These are phyloP conservation scores for Fagopyrum tataricum DNA, from an alignment of 148 eudicot species.

Conservation along the genomic window DNA sequence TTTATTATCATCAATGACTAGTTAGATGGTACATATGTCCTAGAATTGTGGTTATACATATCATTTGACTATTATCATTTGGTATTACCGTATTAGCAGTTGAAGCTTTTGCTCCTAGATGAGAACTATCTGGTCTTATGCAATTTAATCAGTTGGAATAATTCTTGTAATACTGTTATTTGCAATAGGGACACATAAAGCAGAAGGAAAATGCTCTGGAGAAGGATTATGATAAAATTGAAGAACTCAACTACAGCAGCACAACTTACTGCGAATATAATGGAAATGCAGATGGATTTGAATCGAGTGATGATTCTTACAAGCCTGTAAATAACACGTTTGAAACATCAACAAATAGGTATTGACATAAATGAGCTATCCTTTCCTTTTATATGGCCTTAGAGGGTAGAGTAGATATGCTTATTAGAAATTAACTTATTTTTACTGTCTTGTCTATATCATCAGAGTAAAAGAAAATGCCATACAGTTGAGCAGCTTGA, in stretches of 20 bases:
- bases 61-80: too few relatives aligned
- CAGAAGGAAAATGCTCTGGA: slow-evolving; percentile 65
- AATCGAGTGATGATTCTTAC: neutral
- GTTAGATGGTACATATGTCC: neutral
- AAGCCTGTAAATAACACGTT: neutral
- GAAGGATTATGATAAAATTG: slow-evolving; percentile 46
- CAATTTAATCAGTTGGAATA: neutral
- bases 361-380: neutral
- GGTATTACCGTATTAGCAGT: too few relatives aligned
- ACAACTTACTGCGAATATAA: slow-evolving; percentile 15
- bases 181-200: slow-evolving; percentile 54
- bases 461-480: neutral
- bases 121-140: too few relatives aligned
- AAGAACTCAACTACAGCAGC: slow-evolving; percentile 32
- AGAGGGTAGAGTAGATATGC: neutral
- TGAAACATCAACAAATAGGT: slow-evolving; percentile 5
- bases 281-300: neutral
- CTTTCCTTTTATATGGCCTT: neutral
- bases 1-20: neutral
- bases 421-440: neutral
- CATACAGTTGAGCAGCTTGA: neutral
- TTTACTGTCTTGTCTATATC: neutral
- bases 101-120: neutral
- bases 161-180: neutral
- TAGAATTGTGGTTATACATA: neutral